Conservation (phyloP, 2,329 filamentous ascomycete species). For the Diaporthe sp. region DNA sequence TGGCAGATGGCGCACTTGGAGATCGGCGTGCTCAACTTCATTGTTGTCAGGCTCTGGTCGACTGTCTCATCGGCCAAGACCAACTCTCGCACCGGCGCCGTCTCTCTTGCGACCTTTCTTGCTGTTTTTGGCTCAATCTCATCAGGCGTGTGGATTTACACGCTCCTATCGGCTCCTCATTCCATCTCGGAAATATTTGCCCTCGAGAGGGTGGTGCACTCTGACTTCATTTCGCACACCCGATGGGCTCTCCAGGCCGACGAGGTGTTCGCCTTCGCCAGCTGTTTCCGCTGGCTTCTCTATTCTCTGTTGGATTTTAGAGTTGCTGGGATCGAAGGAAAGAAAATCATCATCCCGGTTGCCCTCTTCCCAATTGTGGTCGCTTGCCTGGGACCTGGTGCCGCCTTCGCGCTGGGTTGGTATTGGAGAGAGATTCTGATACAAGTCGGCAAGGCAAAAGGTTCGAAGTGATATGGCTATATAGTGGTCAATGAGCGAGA, state of each 20-base stretch:
- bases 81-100: background rate
- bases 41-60: background rate
- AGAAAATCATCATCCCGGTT: background rate
- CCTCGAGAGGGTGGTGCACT: background rate
- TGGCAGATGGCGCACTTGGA: constrained; percentile 6
- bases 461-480: background rate
- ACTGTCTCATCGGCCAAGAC: background rate
- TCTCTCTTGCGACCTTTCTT: background rate
- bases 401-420: background rate
- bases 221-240: background rate
- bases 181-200: background rate
- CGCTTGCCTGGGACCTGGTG: background rate
- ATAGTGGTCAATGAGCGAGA: background rate
- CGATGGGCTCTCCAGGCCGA: background rate
- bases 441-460: background rate
- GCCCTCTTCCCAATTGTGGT: background rate
- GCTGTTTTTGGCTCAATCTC: background rate
- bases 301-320: background rate
- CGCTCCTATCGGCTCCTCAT: background rate
- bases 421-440: background rate
- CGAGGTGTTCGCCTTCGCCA: background rate
- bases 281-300: background rate
- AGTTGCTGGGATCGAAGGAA: background rate
- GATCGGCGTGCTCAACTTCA: background rate
- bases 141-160: background rate